These are phyloP conservation scores for maize (Zea mays) DNA, from an alignment of 176 grass and related monocot genomes.

Conservation along the genomic window DNA sequence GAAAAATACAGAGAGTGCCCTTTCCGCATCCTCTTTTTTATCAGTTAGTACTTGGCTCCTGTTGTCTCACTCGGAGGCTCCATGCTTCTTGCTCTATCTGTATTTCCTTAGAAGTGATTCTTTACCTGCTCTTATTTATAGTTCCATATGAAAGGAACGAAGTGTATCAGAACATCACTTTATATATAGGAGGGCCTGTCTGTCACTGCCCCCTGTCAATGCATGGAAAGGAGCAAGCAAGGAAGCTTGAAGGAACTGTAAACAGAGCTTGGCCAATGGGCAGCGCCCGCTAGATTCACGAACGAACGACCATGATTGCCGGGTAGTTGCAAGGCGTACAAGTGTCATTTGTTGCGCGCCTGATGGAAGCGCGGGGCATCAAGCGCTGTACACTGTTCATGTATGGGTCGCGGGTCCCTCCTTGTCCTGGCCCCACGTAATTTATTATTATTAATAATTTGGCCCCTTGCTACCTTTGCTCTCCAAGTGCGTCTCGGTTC, in stretches of 20 bases:
- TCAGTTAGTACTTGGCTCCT: background rate
- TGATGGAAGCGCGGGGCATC: background rate
- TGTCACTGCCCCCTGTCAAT: background rate
- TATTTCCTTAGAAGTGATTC: background rate
- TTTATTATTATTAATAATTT: too few species aligned
- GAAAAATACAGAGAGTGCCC: background rate
- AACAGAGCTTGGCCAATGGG: background rate
- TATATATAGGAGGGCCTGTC: background rate
- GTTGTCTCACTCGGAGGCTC: background rate
- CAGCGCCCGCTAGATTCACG: background rate
- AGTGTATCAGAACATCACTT: background rate
- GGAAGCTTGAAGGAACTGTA: background rate
- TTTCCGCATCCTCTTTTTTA: background rate
- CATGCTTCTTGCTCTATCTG: background rate
- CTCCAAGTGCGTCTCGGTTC: background rate
- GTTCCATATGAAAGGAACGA: background rate
- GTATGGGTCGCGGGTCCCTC: background rate
- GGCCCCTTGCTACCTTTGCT: background rate
- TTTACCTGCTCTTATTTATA: background rate
- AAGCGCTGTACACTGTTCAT: conserved; percentile 2
- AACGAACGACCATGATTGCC: conserved; percentile 6
- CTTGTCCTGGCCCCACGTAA: background rate
- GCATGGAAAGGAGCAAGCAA: conserved; percentile 4
- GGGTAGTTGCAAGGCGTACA: conserved; percentile 34
- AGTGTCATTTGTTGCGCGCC: conserved; percentile 27